A percentile compares a stretch with the other conserved stretches of the same genome.
Evolutionary conservation across 2,329 filamentous ascomycete species (phyloP).

Genomic region (Aspergillus sp.): DNA sequence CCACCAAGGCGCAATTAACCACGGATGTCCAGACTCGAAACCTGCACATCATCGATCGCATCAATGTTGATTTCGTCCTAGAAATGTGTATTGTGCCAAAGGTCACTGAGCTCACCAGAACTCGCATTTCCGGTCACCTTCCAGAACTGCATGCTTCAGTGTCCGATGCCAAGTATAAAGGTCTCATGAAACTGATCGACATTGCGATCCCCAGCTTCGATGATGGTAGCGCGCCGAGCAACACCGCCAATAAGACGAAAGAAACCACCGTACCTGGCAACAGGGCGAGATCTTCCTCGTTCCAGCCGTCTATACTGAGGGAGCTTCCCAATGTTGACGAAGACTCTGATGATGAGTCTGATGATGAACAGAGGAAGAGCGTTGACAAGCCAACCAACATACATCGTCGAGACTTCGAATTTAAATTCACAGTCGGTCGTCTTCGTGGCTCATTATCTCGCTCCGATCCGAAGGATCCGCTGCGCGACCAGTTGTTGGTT

Average conservation of each 20-base stretch:
- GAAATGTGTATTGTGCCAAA: conserved; percentile 97
- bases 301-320: conserved; percentile 70
- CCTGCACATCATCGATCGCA: conserved; percentile 90
- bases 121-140: conserved; percentile 86
- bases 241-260: conserved; percentile 37
- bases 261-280: conserved; percentile 32
- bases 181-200: conserved; percentile 91
- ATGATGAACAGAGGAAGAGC: conserved; percentile 60
- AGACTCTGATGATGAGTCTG: conserved; percentile 58
- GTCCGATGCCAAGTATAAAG: conserved; percentile 96
- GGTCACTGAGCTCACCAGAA: conserved; percentile 86
- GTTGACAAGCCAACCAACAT: conserved; percentile 63
- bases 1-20: conserved; percentile 79
- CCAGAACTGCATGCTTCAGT: conserved; percentile 89
- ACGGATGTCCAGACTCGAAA: conserved; percentile 68
- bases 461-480: conserved; percentile 75
- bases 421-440: conserved; percentile 94
- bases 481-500: conserved; percentile 78
- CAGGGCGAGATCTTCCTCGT: conserved; percentile 67
- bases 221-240: conserved; percentile 42
- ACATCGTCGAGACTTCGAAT: conserved; percentile 89
- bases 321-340: conserved; percentile 81
- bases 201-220: conserved; percentile 87
- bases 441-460: conserved; percentile 90
- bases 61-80: conserved; percentile 96